Evolutionary conservation across 805 yeast species (phyloP).

Genomic region (Ogataea saltuana): DNA sequence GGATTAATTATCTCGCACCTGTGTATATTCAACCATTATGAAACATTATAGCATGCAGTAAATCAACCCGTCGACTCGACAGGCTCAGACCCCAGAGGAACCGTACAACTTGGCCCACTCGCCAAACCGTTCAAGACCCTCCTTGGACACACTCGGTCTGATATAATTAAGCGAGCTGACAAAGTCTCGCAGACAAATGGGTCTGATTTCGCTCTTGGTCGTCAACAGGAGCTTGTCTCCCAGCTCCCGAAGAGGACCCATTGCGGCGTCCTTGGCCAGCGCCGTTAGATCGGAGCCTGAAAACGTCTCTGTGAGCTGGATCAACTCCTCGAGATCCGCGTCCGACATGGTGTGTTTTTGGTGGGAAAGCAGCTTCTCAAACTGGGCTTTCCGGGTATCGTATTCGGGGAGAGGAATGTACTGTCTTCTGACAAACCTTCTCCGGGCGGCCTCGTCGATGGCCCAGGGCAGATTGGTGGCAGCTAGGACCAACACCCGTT

Average conservation of each 20-base stretch:
- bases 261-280: constrained; percentile 93
- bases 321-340: constrained; percentile 59
- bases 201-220: constrained; percentile 74
- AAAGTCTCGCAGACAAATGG: constrained; percentile 74
- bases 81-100: constrained; percentile 89
- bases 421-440: constrained; percentile 88
- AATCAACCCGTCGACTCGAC: too few species aligned
- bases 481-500: constrained; percentile 84
- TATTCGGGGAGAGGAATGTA: constrained; percentile 93
- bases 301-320: constrained; percentile 61
- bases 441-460: constrained; percentile 93
- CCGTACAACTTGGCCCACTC: constrained; percentile 89
- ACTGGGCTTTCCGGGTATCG: constrained; percentile 74
- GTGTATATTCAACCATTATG: constrained; percentile 1
- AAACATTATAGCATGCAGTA: too few species aligned
- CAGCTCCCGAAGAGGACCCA: constrained; percentile 91
- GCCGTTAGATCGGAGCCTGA: constrained; percentile 96
- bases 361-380: constrained; percentile 62
- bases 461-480: constrained; percentile 98
- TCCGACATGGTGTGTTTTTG: constrained; percentile 72
- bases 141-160: constrained; percentile 84
- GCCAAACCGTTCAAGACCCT: constrained; percentile 77
- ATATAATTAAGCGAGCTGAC: constrained; percentile 72
- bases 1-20: constrained; percentile 1
- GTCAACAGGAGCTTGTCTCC: constrained; percentile 79